phyloP scores from a whole-genome alignment of 2,329 filamentous ascomycete species.

The Aspergillus candidus region DNA sequence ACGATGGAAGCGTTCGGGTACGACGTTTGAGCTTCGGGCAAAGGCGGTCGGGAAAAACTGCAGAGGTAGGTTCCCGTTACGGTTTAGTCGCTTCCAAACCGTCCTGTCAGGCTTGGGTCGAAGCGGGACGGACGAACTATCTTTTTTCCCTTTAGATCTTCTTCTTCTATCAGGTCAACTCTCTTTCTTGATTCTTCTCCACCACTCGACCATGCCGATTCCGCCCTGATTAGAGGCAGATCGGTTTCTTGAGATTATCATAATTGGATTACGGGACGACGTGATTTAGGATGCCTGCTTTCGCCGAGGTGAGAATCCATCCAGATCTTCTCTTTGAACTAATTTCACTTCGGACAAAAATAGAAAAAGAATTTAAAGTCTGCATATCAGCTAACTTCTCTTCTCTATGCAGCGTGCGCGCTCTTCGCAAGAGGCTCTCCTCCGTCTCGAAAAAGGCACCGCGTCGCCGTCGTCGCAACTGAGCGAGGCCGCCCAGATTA shows the following conservation, averaged over 20 bases:
- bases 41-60: slow-evolving; percentile 36
- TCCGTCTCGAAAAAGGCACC: slow-evolving; percentile 41
- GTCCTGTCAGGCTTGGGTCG: too few species aligned
- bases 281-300: slow-evolving; percentile 24
- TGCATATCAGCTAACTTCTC: slow-evolving; percentile 4
- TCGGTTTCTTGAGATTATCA: too few species aligned
- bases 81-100: too few species aligned
- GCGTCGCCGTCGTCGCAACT: slow-evolving; percentile 35
- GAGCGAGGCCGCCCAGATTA: slow-evolving; percentile 38
- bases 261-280: too few species aligned
- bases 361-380: too few species aligned
- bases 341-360: too few species aligned
- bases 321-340: not conserved
- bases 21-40: slow-evolving; percentile 21
- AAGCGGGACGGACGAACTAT: not conserved
- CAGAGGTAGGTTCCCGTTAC: too few species aligned
- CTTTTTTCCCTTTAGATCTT: slow-evolving; percentile 20
- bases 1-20: slow-evolving; percentile 13
- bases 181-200: slow-evolving; percentile 13
- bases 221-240: not conserved
- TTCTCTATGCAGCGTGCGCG: slow-evolving; percentile 27
- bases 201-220: slow-evolving; percentile 3
- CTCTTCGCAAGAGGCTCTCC: slow-evolving; percentile 40
- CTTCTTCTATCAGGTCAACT: slow-evolving; percentile 10
- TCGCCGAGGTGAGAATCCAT: slow-evolving; percentile 30